A percentile compares a stretch with the other conserved stretches of the same genome.
Conservation (phyloP, 176 grass and related monocot genomes). For the Oryza longistaminata region DNA sequence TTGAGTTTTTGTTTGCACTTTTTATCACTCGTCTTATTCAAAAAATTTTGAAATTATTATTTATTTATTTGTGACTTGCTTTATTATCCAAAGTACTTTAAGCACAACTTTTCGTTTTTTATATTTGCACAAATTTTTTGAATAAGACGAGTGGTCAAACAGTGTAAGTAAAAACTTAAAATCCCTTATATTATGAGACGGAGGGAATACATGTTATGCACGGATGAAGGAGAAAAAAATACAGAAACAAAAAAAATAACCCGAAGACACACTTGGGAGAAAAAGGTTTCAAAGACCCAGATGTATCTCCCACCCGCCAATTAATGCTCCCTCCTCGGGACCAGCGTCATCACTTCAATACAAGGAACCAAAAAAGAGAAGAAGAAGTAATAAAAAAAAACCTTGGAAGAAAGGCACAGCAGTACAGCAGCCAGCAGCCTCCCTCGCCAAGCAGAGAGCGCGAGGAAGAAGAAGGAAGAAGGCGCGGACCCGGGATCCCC, state of each 20-base stretch:
- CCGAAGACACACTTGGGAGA: not conserved
- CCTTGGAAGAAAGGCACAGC: not conserved
- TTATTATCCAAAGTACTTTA: no score
- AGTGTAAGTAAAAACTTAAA: no score
- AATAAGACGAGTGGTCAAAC: no score
- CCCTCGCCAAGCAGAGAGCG: not conserved
- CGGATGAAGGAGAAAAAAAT: not conserved
- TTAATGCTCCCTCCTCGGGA: slow-evolving; percentile 51
- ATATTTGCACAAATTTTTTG: no score
- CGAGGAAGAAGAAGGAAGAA: slow-evolving; percentile 41
- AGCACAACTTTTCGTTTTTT: no score
- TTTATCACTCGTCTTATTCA: no score
- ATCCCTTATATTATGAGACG: no score
- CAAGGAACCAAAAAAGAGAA: slow-evolving; percentile 34
- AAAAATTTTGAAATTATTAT: no score
- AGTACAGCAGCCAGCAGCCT: slow-evolving; percentile 10
- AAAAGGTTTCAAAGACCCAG: slow-evolving; percentile 42
- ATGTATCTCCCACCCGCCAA: slow-evolving; percentile 51
- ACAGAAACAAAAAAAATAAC: not conserved
- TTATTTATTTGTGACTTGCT: no score
- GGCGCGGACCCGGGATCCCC: slow-evolving; percentile 43
- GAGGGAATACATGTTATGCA: no score
- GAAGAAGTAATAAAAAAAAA: not conserved
- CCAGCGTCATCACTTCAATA: slow-evolving; percentile 57
- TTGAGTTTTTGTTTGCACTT: no score